Conservation (phyloP, 371 early-diverging fungal species). For the Dinochytrium kinnereticum region DNA sequence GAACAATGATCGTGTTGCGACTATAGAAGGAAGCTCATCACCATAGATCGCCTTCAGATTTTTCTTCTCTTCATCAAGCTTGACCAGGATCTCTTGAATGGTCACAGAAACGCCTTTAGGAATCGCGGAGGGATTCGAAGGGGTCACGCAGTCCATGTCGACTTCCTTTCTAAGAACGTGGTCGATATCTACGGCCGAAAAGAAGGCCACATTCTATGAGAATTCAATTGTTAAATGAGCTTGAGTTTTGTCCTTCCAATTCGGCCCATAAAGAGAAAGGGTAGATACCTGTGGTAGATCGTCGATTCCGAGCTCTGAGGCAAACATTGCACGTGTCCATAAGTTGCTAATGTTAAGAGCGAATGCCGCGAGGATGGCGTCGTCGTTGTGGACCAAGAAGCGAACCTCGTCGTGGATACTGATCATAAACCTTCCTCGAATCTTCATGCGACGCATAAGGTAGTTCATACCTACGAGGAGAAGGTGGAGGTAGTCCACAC, state of each 20-base stretch:
- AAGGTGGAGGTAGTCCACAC: slow-evolving; percentile 97
- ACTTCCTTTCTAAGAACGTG: slow-evolving; percentile 93
- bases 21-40: not conserved
- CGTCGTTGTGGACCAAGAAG: slow-evolving; percentile 80
- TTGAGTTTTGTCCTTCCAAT: not conserved
- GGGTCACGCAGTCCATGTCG: slow-evolving; percentile 51
- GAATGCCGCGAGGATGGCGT: slow-evolving; percentile 77
- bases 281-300: slow-evolving; percentile 80
- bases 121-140: slow-evolving; percentile 42
- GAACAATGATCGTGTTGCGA: not conserved
- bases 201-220: slow-evolving; percentile 86
- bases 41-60: not conserved
- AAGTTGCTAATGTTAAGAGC: slow-evolving; percentile 93
- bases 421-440: slow-evolving; percentile 86
- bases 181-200: slow-evolving; percentile 95
- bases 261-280: not conserved
- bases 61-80: not conserved
- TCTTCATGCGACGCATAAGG: slow-evolving; percentile 74
- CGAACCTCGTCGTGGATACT: slow-evolving; percentile 98
- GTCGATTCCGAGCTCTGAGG: slow-evolving; percentile 82
- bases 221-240: not conserved
- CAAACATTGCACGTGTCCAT: slow-evolving; percentile 92
- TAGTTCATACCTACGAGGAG: slow-evolving; percentile 91
- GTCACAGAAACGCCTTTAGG: slow-evolving; percentile 24
- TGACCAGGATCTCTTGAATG: not conserved